Percentiles rank a stretch among this genome's conserved stretches.
Conservation (phyloP, 2,329 filamentous ascomycete genomes). For the Colletotrichum sansevieriae region DNA sequence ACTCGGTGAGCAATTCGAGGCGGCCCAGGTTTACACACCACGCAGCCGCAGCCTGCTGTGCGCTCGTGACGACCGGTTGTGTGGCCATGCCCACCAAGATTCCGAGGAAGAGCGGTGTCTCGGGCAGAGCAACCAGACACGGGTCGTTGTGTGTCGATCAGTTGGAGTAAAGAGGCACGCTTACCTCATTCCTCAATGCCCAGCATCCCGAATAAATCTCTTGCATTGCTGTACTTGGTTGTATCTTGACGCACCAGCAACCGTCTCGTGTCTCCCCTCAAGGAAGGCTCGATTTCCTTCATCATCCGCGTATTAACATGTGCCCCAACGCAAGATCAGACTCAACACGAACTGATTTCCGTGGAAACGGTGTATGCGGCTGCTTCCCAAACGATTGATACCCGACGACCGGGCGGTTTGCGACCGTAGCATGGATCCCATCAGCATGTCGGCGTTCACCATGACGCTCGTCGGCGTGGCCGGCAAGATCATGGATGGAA, state of each 20-base stretch:
- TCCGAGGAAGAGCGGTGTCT: constrained; percentile 10
- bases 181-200: constrained; percentile 4
- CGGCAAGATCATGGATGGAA: constrained; percentile 41
- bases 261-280: neutral
- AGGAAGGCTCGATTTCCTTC: neutral
- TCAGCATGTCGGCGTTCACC: constrained; percentile 43
- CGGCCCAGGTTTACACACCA: neutral
- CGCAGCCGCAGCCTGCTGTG: constrained; percentile 14
- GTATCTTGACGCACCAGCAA: neutral
- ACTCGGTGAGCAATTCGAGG: neutral
- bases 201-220: constrained; percentile 2
- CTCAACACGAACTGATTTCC: neutral
- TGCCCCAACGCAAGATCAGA: neutral
- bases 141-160: constrained; percentile 19
- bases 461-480: constrained; percentile 43
- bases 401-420: neutral
- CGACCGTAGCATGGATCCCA: constrained; percentile 42
- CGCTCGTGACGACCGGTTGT: constrained; percentile 14
- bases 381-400: neutral
- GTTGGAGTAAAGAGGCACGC: neutral
- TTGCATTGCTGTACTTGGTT: neutral
- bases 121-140: constrained; percentile 1
- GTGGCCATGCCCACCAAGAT: constrained; percentile 30
- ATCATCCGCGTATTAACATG: constrained; percentile 13
- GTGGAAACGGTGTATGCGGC: neutral